Percentiles rank a stretch among this genome's conserved stretches.
These are phyloP conservation scores for Salix caprea DNA, from an alignment of 345 rosid genomes.

Conservation along the genomic window DNA sequence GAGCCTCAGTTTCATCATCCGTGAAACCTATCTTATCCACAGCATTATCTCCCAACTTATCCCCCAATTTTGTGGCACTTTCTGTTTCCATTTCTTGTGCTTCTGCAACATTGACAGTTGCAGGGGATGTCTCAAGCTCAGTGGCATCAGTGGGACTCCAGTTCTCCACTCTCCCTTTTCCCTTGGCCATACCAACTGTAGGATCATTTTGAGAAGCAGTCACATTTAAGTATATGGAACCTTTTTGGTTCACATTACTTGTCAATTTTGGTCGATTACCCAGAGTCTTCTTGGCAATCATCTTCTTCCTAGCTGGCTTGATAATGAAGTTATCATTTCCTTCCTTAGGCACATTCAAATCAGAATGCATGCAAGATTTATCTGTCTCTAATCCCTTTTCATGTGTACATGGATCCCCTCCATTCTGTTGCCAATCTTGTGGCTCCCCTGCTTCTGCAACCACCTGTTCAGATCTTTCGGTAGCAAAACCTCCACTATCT, in stretches of 20 bases:
- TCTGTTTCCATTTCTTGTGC: constrained; percentile 21
- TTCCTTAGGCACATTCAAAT: constrained; percentile 24
- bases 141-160: constrained; percentile 16
- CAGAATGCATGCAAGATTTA: constrained; percentile 23
- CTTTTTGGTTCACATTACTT: constrained; percentile 41
- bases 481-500: constrained; percentile 5
- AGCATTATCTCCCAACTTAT: constrained; percentile 22
- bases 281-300: constrained; percentile 46
- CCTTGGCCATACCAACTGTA: constrained; percentile 15
- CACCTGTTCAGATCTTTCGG: constrained; percentile 3
- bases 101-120: constrained; percentile 24
- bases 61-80: constrained; percentile 14
- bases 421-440: constrained; percentile 20
- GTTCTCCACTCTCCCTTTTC: constrained; percentile 20
- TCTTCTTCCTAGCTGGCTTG: constrained; percentile 42
- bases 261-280: constrained; percentile 50
- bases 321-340: constrained; percentile 22
- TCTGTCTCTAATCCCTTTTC: constrained; percentile 21
- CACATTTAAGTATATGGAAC: constrained; percentile 51
- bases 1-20: constrained; percentile 53
- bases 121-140: constrained; percentile 28
- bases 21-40: constrained; percentile 12
- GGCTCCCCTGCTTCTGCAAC: constrained; percentile 14
- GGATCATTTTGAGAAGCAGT: constrained; percentile 27
- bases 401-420: constrained; percentile 25